Percentiles rank a stretch among this genome's conserved stretches.
phyloP scores from a whole-genome alignment of 2,329 filamentous ascomycete species.

The Botrytis galanthina region DNA sequence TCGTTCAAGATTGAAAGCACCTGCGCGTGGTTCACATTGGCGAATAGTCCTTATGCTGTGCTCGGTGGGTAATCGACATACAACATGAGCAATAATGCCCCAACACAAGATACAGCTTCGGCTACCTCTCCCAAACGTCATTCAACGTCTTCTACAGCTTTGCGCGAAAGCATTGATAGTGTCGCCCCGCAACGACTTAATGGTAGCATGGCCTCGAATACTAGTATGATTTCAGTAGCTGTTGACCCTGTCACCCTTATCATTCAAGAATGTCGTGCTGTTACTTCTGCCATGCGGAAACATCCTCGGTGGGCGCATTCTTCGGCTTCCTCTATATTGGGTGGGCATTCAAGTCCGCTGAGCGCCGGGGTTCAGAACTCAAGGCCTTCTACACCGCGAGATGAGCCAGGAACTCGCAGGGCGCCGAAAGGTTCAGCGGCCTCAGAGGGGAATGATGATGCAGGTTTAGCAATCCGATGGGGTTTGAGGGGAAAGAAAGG shows the following conservation, averaged over 20 bases:
- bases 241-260: constrained; percentile 90
- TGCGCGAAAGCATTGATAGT: constrained; percentile 18
- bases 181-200: constrained; percentile 22
- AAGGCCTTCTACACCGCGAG: constrained; percentile 42
- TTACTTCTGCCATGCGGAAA: constrained; percentile 97
- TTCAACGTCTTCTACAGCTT: constrained; percentile 22
- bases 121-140: constrained; percentile 23
- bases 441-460: constrained; percentile 50
- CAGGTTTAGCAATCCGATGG: constrained; percentile 77
- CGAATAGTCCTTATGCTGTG: constrained; percentile 17
- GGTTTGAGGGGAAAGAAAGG: constrained; percentile 91
- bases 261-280: constrained; percentile 97
- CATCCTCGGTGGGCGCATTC: constrained; percentile 94
- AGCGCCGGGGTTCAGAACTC: constrained; percentile 45
- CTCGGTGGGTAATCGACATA: constrained; percentile 23
- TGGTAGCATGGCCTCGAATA: constrained; percentile 29
- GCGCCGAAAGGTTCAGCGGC: constrained; percentile 30
- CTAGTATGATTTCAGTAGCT: constrained; percentile 64
- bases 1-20: background rate
- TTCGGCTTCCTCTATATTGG: constrained; percentile 91
- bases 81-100: constrained; percentile 36
- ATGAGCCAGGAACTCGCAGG: constrained; percentile 31
- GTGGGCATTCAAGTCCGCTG: constrained; percentile 57
- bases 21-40: background rate
- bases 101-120: constrained; percentile 26